These are phyloP conservation scores for Pseudovirgaria hyperparasitica DNA, from an alignment of 2,329 filamentous ascomycete genomes.

Conservation along the genomic window DNA sequence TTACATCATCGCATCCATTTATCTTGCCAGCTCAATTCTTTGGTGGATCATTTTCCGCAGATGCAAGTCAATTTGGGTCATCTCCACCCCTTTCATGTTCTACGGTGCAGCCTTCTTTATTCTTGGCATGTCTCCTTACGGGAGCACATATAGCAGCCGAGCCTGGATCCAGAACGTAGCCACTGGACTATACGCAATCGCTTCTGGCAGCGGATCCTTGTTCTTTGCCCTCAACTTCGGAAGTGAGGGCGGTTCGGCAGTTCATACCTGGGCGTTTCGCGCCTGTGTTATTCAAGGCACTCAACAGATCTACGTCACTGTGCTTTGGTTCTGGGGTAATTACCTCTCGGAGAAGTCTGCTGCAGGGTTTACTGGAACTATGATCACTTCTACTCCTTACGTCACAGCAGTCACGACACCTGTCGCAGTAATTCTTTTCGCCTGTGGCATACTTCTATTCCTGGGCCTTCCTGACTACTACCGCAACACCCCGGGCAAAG, in stretches of 20 bases:
- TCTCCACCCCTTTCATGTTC: constrained; percentile 50
- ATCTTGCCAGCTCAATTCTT: constrained; percentile 21
- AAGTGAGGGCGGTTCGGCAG: constrained; percentile 48
- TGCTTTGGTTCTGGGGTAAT: constrained; percentile 55
- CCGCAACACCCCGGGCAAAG: constrained; percentile 48
- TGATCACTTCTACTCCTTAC: constrained; percentile 8
- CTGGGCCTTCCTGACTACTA: constrained; percentile 56
- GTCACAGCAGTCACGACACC: constrained; percentile 43
- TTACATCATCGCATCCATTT: constrained; percentile 11
- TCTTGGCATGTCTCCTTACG: constrained; percentile 49
- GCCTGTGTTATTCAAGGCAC: constrained; percentile 54
- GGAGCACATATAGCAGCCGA: constrained; percentile 23
- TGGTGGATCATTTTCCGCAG: constrained; percentile 53
- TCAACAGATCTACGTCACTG: constrained; percentile 52
- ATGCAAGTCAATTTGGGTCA: constrained; percentile 42
- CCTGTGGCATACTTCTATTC: constrained; percentile 41
- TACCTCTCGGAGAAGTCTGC: constrained; percentile 35
- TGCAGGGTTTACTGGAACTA: constrained; percentile 26
- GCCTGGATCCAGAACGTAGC: constrained; percentile 49
- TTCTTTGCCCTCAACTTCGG: constrained; percentile 58
- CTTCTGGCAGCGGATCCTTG: constrained; percentile 49
- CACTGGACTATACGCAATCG: constrained; percentile 48
- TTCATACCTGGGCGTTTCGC: constrained; percentile 54
- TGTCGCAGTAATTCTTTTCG: constrained; percentile 44
- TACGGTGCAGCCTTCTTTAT: constrained; percentile 52